Percentiles rank a stretch among this genome's conserved stretches.
Conservation (phyloP, 441 rosid species). For the Rhodomyrtus psidioides region DNA sequence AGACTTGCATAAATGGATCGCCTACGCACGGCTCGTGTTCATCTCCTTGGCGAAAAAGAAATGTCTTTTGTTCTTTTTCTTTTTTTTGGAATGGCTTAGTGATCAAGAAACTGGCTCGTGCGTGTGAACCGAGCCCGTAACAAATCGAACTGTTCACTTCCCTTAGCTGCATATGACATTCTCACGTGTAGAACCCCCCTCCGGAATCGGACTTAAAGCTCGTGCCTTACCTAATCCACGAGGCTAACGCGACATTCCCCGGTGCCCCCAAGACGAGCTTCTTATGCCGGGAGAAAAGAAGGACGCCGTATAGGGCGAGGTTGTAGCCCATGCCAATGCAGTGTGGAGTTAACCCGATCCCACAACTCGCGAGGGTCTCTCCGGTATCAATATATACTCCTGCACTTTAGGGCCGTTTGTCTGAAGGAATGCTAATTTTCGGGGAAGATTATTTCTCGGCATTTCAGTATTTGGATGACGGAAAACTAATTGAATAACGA, state of each 20-base stretch:
- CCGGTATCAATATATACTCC: background rate
- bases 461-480: accelerated
- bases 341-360: background rate
- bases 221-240: background rate
- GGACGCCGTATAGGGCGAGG: background rate
- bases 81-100: background rate
- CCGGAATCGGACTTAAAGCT: background rate
- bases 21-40: background rate
- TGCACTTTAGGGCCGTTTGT: background rate
- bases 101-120: background rate
- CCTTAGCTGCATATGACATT: background rate
- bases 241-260: background rate
- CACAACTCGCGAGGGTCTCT: background rate
- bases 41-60: background rate
- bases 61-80: background rate
- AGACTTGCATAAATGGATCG: background rate
- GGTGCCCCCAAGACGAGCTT: background rate
- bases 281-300: background rate
- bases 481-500: background rate
- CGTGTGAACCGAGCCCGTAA: background rate
- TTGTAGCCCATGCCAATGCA: too few relatives aligned
- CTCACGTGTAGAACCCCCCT: background rate
- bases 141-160: background rate
- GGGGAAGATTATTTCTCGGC: accelerated
- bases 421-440: too few relatives aligned